Evolutionary conservation across 2,329 filamentous ascomycete species (phyloP).

Genomic region (Venturia effusa): DNA sequence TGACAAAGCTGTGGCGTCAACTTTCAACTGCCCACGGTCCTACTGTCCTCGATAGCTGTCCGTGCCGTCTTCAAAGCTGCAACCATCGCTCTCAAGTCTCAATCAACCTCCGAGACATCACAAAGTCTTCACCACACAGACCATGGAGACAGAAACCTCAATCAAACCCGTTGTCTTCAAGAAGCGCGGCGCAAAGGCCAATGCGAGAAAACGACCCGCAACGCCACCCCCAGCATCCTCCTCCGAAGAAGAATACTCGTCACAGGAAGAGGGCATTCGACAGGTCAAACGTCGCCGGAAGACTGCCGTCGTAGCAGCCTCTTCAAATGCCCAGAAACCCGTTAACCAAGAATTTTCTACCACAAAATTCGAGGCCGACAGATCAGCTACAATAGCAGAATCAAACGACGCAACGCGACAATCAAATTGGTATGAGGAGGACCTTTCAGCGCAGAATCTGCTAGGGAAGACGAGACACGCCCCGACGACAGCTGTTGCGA

Average conservation of each 20-base stretch:
- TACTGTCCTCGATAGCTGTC: background rate
- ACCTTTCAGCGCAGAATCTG: constrained; percentile 42
- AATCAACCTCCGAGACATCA: background rate
- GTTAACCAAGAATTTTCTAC: constrained; percentile 19
- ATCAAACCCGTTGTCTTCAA: constrained; percentile 57
- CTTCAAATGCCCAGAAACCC: constrained; percentile 36
- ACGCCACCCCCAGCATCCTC: constrained; percentile 60
- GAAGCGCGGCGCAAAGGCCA: constrained; percentile 67
- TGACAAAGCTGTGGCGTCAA: background rate
- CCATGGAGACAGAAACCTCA: background rate
- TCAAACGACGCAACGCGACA: constrained; percentile 84
- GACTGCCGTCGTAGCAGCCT: constrained; percentile 57
- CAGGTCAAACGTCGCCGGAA: constrained; percentile 70
- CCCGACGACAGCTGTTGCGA: constrained; percentile 12
- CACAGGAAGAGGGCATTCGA: constrained; percentile 65
- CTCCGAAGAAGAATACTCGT: constrained; percentile 55
- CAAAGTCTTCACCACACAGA: background rate
- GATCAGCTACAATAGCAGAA: constrained; percentile 49
- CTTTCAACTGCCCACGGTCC: background rate
- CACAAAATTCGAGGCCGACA: constrained; percentile 50
- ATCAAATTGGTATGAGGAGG: constrained; percentile 80
- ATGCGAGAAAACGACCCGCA: constrained; percentile 69
- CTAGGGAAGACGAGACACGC: constrained; percentile 45
- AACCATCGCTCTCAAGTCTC: background rate
- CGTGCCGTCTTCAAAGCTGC: background rate